A percentile compares a stretch with the other conserved stretches of the same genome.
Conservation (phyloP, 139 green algal species). For the Dunaliella sp. region DNA sequence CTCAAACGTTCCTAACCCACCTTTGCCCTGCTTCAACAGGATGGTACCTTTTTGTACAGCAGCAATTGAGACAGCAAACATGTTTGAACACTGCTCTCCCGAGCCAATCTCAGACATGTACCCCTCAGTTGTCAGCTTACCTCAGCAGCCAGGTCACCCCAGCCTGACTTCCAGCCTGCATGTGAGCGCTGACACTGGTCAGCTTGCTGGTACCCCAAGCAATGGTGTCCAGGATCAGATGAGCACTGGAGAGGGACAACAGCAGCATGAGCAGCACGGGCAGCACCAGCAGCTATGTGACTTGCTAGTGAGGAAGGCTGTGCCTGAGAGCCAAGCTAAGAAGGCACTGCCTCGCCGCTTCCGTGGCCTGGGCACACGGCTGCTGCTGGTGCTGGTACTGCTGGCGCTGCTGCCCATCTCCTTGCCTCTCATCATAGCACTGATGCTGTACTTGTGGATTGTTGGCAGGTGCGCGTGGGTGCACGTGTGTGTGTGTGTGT, state of each 20-base stretch:
- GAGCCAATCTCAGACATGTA: background rate
- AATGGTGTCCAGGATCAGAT: no score
- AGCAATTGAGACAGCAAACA: slow-evolving; percentile 27
- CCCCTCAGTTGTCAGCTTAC: background rate
- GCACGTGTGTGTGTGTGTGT: no score
- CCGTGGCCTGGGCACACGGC: background rate
- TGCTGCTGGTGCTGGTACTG: background rate
- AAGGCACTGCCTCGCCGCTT: background rate
- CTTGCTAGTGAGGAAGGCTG: background rate
- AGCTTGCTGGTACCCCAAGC: no score
- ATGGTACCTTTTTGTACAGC: slow-evolving; percentile 35
- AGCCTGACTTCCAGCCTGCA: no score
- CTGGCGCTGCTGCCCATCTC: slow-evolving; percentile 6
- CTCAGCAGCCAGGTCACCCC: no score
- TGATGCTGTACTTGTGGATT: background rate
- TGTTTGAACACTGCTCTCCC: slow-evolving; percentile 6
- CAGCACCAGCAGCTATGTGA: background rate
- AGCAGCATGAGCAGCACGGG: background rate
- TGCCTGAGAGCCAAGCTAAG: background rate
- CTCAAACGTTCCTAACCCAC: no score
- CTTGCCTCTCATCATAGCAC: background rate
- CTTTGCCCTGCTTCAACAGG: slow-evolving; percentile 2
- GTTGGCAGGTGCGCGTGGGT: slow-evolving; percentile 8
- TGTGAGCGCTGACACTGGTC: no score
- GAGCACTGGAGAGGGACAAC: background rate